Percentiles rank a stretch among this genome's conserved stretches.
These are phyloP conservation scores for Boletus tomentosulus DNA, from an alignment of 768 basidiomycete genomes.

Conservation along the genomic window DNA sequence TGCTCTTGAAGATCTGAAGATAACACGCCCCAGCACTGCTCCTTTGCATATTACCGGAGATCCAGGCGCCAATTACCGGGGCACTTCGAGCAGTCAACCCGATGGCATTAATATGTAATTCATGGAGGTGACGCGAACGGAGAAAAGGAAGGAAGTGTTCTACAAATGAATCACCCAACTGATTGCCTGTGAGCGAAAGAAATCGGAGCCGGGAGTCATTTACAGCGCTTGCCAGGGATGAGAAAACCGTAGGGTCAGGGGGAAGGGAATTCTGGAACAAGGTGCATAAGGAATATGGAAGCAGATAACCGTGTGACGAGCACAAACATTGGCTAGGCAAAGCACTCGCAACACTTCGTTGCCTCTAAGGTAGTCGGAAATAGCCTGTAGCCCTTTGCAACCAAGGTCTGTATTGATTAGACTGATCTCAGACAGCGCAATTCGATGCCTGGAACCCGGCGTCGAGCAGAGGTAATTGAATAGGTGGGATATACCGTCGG, in stretches of 20 bases:
- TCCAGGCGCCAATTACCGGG: constrained; percentile 43
- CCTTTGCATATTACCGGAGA: constrained; percentile 36
- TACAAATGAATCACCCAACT: constrained; percentile 47
- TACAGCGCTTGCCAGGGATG: constrained; percentile 44
- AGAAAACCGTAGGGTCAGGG: constrained; percentile 33
- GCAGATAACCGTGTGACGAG: not conserved
- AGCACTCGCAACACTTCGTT: constrained; percentile 44
- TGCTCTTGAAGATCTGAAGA: constrained; percentile 48
- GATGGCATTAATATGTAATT: constrained; percentile 50
- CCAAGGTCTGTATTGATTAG: constrained; percentile 54
- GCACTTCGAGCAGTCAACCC: constrained; percentile 44
- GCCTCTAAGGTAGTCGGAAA: constrained; percentile 47
- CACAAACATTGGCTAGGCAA: constrained; percentile 53
- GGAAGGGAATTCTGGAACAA: constrained; percentile 41
- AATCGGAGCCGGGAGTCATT: constrained; percentile 49
- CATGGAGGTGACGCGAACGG: constrained; percentile 42
- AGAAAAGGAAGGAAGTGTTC: constrained; percentile 47
- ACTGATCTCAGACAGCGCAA: constrained; percentile 46
- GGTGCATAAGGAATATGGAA: not conserved
- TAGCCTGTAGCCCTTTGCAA: constrained; percentile 47
- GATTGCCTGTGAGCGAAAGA: constrained; percentile 44
- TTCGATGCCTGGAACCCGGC: constrained; percentile 41
- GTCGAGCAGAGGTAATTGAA: constrained; percentile 53
- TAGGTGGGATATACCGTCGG: constrained; percentile 51
- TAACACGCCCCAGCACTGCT: constrained; percentile 30